Evolutionary conservation across 805 yeast genomes (phyloP).

Genomic region (Wickerhamiella hasegawae): DNA sequence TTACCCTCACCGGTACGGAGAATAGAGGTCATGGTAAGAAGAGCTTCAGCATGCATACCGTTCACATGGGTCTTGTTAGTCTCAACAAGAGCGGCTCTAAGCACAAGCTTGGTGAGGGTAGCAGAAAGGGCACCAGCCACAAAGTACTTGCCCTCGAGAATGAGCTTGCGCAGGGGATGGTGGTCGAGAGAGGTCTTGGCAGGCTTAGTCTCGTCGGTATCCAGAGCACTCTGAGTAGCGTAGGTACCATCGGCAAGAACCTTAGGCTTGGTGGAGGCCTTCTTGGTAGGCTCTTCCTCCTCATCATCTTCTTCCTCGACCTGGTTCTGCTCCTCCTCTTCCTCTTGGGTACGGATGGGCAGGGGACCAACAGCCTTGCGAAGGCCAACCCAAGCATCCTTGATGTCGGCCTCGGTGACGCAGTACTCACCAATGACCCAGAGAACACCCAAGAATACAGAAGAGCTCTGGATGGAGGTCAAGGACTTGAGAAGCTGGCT

Average conservation of each 20-base stretch:
- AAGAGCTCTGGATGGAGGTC: conserved; percentile 62
- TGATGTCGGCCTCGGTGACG: conserved; percentile 50
- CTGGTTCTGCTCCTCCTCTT: conserved; percentile 22
- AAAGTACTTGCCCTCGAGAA: conserved; percentile 79
- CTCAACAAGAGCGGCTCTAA: conserved; percentile 45
- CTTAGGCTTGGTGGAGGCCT: conserved; percentile 36
- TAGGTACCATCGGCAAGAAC: conserved; percentile 98
- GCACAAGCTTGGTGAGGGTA: conserved; percentile 72
- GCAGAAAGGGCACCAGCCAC: conserved; percentile 77
- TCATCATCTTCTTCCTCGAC: conserved; percentile 14
- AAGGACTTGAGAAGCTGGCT: conserved; percentile 45
- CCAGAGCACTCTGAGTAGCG: conserved; percentile 81
- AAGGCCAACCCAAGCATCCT: conserved; percentile 73
- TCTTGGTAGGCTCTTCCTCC: conserved; percentile 19
- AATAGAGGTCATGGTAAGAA: conserved; percentile 81
- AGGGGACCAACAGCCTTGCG: conserved; percentile 77
- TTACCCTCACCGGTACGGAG: conserved; percentile 72
- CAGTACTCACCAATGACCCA: conserved; percentile 96
- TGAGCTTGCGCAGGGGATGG: conserved; percentile 67
- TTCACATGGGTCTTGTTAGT: conserved; percentile 38
- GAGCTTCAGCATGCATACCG: conserved; percentile 86
- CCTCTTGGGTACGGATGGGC: conserved; percentile 42
- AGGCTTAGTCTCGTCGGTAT: conserved; percentile 26
- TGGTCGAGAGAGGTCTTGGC: conserved; percentile 20
- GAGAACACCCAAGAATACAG: conserved; percentile 80